Evolutionary conservation across 257 asterid genomes (phyloP).

Genomic region (Solanum medicagineum): DNA sequence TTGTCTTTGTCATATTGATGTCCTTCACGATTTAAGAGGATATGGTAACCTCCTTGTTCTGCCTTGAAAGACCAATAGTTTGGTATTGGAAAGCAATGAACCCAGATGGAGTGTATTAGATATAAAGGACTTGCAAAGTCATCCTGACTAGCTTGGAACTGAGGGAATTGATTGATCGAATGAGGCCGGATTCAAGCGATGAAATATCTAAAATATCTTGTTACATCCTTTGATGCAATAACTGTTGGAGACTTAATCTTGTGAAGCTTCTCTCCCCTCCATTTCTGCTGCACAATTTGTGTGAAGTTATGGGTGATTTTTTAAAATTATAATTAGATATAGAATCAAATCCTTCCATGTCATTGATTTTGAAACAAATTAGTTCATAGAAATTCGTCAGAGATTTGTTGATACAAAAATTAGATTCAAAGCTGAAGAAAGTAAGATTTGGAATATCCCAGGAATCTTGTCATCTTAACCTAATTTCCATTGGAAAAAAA

Average conservation of each 20-base stretch:
- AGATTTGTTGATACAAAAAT: background rate
- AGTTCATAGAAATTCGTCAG: background rate
- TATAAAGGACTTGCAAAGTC: background rate
- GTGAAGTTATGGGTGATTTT: background rate
- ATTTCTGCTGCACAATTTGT: background rate
- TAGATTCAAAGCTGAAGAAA: background rate
- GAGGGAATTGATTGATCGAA: background rate
- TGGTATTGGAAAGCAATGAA: background rate
- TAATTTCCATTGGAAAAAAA: background rate
- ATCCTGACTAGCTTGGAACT: background rate
- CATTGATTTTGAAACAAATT: background rate
- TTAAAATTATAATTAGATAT: background rate
- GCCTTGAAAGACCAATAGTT: background rate
- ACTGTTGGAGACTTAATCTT: background rate
- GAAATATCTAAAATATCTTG: background rate
- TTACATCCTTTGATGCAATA: background rate
- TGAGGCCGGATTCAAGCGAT: background rate
- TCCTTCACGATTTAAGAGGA: background rate
- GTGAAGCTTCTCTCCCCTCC: background rate
- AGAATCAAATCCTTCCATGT: background rate
- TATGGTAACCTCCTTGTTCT: background rate
- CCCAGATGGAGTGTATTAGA: background rate
- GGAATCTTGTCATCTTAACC: background rate
- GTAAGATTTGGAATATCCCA: background rate
- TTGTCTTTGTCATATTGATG: background rate